Base-by-base conservation (phyloP, 345 rosid genomes). In the Bruguiera gymnorhiza region DNA sequence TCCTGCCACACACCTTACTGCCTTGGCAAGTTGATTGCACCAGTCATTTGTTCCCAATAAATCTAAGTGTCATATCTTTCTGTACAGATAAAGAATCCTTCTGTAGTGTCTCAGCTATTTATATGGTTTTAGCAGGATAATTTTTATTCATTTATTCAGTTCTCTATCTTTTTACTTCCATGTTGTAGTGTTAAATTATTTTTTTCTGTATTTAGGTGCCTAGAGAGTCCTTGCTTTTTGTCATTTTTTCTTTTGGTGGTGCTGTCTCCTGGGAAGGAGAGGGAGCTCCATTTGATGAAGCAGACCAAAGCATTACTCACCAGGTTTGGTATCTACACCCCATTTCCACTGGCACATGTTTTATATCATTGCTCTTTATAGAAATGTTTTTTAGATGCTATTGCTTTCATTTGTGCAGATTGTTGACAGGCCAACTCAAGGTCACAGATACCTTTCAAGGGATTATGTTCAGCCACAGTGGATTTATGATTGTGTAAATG, bases 241-340 rank as follows among this genome's bases (percentile, higher is more conserved):
- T 94, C 64, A 83, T 94, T 77, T 93, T 95, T 79, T 87, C 99
- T 74, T 94, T 92, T 79, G 98, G 99, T 24, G 99, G 99, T 62
- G 70, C 73, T 70, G 96, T 91, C 68, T 92, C 99, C 72, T 92
- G 99, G 99, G 97, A 89, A 63, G 97, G 99, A 58, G 96, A 88
- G 65, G 99, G 87, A 21, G 97, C 97, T 27, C 97, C 97, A 9
- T 94, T 85, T 52, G 68, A 64, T 55, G 97, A 92, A 74, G 77
- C 84, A 72, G 96, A 94, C 75, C 89, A 87, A 73, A 85, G 87
- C 83, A 91, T 91, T 59, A 88, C 97, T 75, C 87, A 92, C 81
- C 99, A 92, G 92, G 99, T 94, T 79, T 69, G 80, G 75, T 67
- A 20, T 31, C 62, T 60, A 59, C 50, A 11, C 18, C 15, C 18